Evolutionary conservation across 257 asterid species (phyloP).

Genomic region (Penstemon newberryi): DNA sequence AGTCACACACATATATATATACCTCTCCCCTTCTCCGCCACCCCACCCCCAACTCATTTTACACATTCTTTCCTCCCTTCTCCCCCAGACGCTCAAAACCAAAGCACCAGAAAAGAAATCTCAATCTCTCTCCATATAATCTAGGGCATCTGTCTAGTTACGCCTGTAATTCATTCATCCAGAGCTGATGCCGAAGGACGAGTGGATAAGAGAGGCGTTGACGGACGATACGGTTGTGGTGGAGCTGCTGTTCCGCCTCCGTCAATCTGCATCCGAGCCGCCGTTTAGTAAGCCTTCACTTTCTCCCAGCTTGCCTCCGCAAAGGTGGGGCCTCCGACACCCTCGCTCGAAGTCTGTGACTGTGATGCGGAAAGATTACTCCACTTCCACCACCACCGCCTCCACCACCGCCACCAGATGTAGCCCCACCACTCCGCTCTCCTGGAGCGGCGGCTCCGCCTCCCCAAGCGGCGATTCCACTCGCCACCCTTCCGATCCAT

Average conservation of each 20-base stretch:
- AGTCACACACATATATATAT: too few relatives aligned
- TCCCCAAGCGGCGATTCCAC: constrained; percentile 40
- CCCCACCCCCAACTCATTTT: too few relatives aligned
- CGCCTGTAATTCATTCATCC: too few relatives aligned
- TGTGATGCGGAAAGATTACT: constrained; percentile 28
- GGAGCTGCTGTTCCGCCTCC: constrained; percentile 39
- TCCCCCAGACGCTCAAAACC: too few relatives aligned
- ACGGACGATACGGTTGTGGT: constrained; percentile 39
- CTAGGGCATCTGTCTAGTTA: too few relatives aligned
- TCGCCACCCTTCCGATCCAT: constrained; percentile 32
- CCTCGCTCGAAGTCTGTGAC: constrained; percentile 36
- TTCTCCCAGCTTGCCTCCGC: constrained; percentile 24
- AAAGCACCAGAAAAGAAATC: too few relatives aligned
- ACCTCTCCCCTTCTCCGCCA: too few relatives aligned
- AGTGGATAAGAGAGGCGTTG: constrained; percentile 45
- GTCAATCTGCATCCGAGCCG: constrained; percentile 20
- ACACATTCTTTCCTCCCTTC: too few relatives aligned
- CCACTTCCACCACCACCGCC: constrained; percentile 22
- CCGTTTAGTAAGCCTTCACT: not conserved
- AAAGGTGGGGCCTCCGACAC: constrained; percentile 40
- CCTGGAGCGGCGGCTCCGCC: constrained; percentile 42
- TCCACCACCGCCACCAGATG: constrained; percentile 31
- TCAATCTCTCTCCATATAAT: too few relatives aligned
- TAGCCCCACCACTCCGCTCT: constrained; percentile 50
- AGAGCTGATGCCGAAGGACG: constrained; percentile 30